These are phyloP conservation scores for Fusarium sp. DNA, from an alignment of 2,329 filamentous ascomycete species.

Conservation along the genomic window DNA sequence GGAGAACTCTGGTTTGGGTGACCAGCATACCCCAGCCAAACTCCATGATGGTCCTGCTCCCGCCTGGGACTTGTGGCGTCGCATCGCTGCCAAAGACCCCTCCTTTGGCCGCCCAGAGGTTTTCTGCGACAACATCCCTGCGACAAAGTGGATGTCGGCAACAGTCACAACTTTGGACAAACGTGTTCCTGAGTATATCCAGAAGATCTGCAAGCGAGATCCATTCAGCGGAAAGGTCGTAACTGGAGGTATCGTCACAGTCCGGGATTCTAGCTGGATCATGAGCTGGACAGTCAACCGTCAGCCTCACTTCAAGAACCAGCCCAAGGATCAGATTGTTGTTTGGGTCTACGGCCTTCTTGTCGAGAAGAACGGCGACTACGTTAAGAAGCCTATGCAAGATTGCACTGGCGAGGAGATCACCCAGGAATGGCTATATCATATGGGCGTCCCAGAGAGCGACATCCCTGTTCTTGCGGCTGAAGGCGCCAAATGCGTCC, in stretches of 20 bases:
- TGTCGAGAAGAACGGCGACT: not conserved
- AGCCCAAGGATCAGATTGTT: not conserved
- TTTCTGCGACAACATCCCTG: not conserved
- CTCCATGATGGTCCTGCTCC: not conserved
- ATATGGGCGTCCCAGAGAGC: not conserved
- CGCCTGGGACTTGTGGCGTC: constrained; percentile 1
- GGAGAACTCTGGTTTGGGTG: not conserved
- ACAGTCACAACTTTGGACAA: not conserved
- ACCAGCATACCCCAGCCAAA: not conserved
- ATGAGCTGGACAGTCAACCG: not conserved
- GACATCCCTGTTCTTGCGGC: not conserved
- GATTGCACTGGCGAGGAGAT: constrained; percentile 1
- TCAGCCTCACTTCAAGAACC: constrained; percentile 2
- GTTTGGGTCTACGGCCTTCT: not conserved
- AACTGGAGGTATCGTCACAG: not conserved
- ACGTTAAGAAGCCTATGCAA: not conserved
- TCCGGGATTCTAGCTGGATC: not conserved
- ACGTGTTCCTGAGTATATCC: not conserved
- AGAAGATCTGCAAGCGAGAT: not conserved
- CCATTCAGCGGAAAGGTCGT: not conserved
- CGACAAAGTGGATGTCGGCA: not conserved
- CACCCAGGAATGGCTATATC: not conserved
- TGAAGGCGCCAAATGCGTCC: not conserved
- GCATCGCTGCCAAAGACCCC: not conserved
- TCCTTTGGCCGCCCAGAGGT: not conserved